Evolutionary conservation across 2,329 filamentous ascomycete genomes (phyloP), one percentile per base, ranked within the genome.

Genomic region (Capronia coronata): DNA sequence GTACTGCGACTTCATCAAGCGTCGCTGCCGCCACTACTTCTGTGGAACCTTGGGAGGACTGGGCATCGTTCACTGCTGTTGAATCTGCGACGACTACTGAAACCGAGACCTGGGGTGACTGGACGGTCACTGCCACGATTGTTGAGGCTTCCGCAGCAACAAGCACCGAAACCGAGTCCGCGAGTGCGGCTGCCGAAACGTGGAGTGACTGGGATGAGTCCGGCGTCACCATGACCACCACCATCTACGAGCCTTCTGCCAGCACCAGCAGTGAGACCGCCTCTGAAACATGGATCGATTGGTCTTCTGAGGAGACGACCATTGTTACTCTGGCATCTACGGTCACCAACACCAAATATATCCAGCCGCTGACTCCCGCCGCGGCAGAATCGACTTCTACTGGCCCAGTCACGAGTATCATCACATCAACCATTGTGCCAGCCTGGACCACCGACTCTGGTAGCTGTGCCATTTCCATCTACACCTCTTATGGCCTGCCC

Each of bases 341-440:
- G 45, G 78, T 85, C 57, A 88, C 84, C 59, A 76, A 80, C 71
- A 86, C 82, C 57, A 75, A 76, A 67, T 79, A 76, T 61, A 80
- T 86, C 61, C 76, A 84, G 61, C 76, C 80, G 74, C 88, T 85
- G 78, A 84, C 86, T 55, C 84, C 77, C 70, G 74, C 74, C 61
- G 73, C 71, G 40, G 41, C 47, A 38, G 60, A 66, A 42, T 60
- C 67, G 23, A 62, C 23, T n/a, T 29, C 46, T 39, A 37, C 45
- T n/a, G 46, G 30, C 16, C 19, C 22, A 2, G 48, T 43, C 11
- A 51, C 45, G 19, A 49, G 42, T 38, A 23, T 49, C n/a, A 34
- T 50, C 38, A 51, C 41, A 11, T 51, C 49, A 38, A 55, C 49
- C 41, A 41, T 40, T 43, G 40, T 46, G 51, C 45, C 44, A 14